Base-by-base conservation (phyloP, 2,329 filamentous ascomycete species). In the Colletotrichum gloeosporioides region DNA sequence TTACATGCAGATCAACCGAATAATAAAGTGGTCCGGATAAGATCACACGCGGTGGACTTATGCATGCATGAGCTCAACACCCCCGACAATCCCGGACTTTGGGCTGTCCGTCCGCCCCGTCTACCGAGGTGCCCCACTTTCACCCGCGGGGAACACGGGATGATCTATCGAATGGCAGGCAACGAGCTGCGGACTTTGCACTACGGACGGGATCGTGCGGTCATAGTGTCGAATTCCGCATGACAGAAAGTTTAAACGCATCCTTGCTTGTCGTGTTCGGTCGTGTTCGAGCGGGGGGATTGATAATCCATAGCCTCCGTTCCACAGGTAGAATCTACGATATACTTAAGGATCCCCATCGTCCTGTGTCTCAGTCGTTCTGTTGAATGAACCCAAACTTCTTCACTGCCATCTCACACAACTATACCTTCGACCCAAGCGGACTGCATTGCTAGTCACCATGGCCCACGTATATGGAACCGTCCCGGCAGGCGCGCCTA, bases 381-480 rank as follows among this genome's bases (percentile, higher is more conserved):
- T 9, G 55, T 29, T 59, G 55, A 9, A 6, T 12, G 7, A 29
- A 59, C 4, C 55, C 13, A 59, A 7, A 16, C 15, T 25, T 25
- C 4, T 10, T 3, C n/a, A 9, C 25, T 29, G 4, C 8, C 22
- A 29, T 22, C 6, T 25, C 2, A 6, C 22, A 36, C 31, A 12
- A 25, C 29, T 62, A 12, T 22, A 9, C 9, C 9, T 4, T 32
- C n/a, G 44, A 53, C 6, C 2, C 0, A 8, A 53, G n/a, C 44
- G 44, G 12, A 53, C 44, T 53, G n/a, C 5, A 22, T 22, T 9
- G 15, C 3, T 36, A 36, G 36, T 32, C 9, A 57, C 3, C 59
- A 76, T 76, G 73, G 32, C 73, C 9, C n/a, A 76, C 6, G 53
- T 64, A 13, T 76, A 69, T 13, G 73, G 73, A 55, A 61, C n/a